Evolutionary conservation across 441 rosid genomes (phyloP).

Genomic region (Geranium incanum): DNA sequence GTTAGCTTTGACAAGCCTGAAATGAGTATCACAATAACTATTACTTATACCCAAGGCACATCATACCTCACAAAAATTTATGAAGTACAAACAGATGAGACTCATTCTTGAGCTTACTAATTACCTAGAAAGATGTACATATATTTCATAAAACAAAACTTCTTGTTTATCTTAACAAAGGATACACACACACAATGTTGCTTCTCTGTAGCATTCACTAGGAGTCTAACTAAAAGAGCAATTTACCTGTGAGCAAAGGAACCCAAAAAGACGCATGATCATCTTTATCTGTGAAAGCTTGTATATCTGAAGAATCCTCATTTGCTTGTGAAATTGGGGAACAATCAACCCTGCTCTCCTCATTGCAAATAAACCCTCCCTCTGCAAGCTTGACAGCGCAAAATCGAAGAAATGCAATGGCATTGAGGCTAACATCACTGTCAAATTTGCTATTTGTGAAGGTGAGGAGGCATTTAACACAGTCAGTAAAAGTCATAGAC

Average conservation of each 20-base stretch:
- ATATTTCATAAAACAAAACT: no score
- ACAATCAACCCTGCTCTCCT: conserved; percentile 2
- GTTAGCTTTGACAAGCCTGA: conserved; percentile 82
- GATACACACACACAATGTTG: background rate
- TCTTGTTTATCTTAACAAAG: no score
- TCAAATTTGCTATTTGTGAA: conserved; percentile 90
- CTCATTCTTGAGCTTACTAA: no score
- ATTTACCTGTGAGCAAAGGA: conserved; percentile 84
- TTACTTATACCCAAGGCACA: no score
- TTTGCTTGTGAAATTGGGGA: conserved; percentile 29
- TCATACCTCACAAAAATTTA: no score
- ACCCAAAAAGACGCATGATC: conserved; percentile 81
- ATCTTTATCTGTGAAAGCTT: conserved; percentile 45
- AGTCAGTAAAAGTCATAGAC: conserved; percentile 78
- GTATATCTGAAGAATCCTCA: conserved; percentile 35
- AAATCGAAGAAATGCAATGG: conserved; percentile 93
- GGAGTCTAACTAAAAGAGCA: conserved; percentile 13
- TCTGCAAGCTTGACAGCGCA: conserved; percentile 97
- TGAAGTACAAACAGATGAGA: no score
- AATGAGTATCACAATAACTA: conserved; percentile 11
- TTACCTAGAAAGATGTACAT: no score
- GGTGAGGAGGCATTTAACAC: conserved; percentile 88
- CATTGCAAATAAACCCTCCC: conserved; percentile 65
- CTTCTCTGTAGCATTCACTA: conserved; percentile 5
- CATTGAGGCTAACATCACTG: conserved; percentile 92